Evolutionary conservation across 257 asterid genomes (phyloP), one percentile per base, ranked within the genome.

Genomic region (Mentha longifolia): DNA sequence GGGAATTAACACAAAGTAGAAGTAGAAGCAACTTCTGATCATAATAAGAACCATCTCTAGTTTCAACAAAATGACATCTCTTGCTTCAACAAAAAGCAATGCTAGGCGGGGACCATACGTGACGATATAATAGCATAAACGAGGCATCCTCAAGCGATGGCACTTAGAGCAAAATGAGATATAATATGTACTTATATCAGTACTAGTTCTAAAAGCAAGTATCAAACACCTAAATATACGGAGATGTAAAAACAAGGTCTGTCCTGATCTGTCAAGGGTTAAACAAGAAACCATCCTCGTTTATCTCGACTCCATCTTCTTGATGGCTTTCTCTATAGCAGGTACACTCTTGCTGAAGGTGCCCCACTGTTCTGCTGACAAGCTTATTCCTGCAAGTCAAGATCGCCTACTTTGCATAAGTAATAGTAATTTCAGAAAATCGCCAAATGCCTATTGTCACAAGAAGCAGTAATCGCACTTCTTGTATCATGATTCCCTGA

Each of bases 331-430:
- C 81, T 94, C 99, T 57, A 94, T 86, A 54, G 81, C 95, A 35
- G 97, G 92, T 50, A 92, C 78, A 20, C 78, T 82, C 78, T 90
- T 88, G 56, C 79, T 85, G 82, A 92, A 90, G 8, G 87, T 47
- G 10, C 81, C 82, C 98, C 98, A 90, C 55, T 92, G 97, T 77
- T 88, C 97, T 6, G 92, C 61, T 6, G 96, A 79, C 88, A 94
- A 80, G 89, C 96, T 94, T 82, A 94, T 94, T 54, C 99, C 99
- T 94, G 78, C 69, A 80, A 16, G 59, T 61, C n/a, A 14, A 46
- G n/a, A 10, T 15, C 28, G 22, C 17, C 65, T n/a, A 20, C 22
- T 62, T 52, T 25, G 57, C 55, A n/a, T 65, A 47, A 45, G 20
- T 46, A 45, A 10, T 42, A 17, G 49, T 6, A 28, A 57, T 39